A percentile compares a stretch with the other conserved stretches of the same genome.
Conservation (phyloP, 345 rosid species). For the Populus pruinosa region DNA sequence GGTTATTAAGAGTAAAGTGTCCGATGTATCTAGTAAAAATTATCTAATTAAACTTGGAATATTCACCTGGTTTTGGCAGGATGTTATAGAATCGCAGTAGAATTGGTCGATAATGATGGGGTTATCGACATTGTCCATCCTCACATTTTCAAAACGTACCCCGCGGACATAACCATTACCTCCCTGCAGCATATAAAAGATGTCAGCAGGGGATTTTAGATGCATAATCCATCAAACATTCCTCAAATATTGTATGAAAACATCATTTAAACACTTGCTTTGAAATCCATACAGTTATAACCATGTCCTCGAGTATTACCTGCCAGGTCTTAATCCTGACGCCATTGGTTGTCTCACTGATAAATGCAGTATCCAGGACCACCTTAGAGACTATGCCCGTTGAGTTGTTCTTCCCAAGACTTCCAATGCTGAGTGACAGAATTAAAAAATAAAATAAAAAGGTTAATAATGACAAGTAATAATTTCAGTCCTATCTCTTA, state of each 20-base stretch:
- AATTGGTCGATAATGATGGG: slow-evolving; percentile 93
- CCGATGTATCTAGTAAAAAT: neutral
- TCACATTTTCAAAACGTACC: slow-evolving; percentile 72
- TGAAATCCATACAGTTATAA: neutral
- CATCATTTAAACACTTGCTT: neutral
- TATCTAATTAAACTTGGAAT: neutral
- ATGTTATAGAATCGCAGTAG: slow-evolving; percentile 86
- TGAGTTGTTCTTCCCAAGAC: slow-evolving; percentile 86
- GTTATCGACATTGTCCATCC: slow-evolving; percentile 75
- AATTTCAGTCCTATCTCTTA: neutral
- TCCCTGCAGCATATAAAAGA: slow-evolving; percentile 43
- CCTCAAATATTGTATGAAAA: neutral
- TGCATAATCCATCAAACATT: neutral
- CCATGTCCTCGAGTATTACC: slow-evolving; percentile 38
- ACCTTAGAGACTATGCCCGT: slow-evolving; percentile 71
- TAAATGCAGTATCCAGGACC: slow-evolving; percentile 77
- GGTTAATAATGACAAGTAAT: neutral
- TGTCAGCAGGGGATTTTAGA: neutral
- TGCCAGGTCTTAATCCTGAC: slow-evolving; percentile 98
- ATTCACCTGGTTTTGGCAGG: slow-evolving; percentile 78
- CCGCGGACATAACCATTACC: slow-evolving; percentile 89
- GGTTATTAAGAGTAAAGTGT: neutral
- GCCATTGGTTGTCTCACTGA: slow-evolving; percentile 79
- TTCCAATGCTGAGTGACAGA: slow-evolving; percentile 62
- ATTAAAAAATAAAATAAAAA: neutral